A percentile compares a stretch with the other conserved stretches of the same genome.
phyloP scores from a whole-genome alignment of 1,139 yeast genomes.

The Debaryomyces sp. region DNA sequence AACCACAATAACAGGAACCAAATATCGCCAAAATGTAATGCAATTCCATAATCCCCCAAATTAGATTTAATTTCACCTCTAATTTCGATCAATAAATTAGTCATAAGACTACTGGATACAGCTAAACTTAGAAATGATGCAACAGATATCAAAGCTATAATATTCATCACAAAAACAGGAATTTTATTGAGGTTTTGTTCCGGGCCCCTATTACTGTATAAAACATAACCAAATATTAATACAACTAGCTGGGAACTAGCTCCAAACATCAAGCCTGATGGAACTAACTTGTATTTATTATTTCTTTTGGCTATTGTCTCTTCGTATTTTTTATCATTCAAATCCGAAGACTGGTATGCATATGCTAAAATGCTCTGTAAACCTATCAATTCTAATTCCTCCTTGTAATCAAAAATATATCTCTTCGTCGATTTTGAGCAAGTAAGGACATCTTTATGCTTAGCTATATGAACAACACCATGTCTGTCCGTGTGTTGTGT shows the following conservation, averaged over 20 bases:
- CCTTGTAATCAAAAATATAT: conserved; percentile 49
- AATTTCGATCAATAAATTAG: conserved; percentile 27
- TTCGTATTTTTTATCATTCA: conserved; percentile 23
- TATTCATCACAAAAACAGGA: conserved; percentile 33
- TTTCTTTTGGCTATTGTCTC: conserved; percentile 21
- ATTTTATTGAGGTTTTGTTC: conserved; percentile 30
- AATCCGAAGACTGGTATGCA: conserved; percentile 33
- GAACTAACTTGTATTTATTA: conserved; percentile 22
- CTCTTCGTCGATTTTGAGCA: conserved; percentile 22
- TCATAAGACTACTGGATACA: conserved; percentile 30
- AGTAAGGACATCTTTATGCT: conserved; percentile 21
- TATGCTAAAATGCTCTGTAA: conserved; percentile 50
- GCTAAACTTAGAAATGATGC: conserved; percentile 33
- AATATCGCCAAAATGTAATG: conserved; percentile 37
- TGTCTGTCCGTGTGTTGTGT: conserved; percentile 17
- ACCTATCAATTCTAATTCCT: conserved; percentile 41
- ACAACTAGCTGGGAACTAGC: conserved; percentile 28
- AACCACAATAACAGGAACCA: conserved; percentile 51
- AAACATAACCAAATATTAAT: conserved; percentile 29
- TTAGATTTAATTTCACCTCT: conserved; percentile 30
- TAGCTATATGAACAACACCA: conserved; percentile 16
- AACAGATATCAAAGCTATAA: conserved; percentile 35
- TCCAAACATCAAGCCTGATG: conserved; percentile 28
- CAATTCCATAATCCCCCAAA: conserved; percentile 49
- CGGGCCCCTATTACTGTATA: conserved; percentile 38